Conservation (phyloP, 805 yeast species). For the Wickerhamiella brachini region DNA sequence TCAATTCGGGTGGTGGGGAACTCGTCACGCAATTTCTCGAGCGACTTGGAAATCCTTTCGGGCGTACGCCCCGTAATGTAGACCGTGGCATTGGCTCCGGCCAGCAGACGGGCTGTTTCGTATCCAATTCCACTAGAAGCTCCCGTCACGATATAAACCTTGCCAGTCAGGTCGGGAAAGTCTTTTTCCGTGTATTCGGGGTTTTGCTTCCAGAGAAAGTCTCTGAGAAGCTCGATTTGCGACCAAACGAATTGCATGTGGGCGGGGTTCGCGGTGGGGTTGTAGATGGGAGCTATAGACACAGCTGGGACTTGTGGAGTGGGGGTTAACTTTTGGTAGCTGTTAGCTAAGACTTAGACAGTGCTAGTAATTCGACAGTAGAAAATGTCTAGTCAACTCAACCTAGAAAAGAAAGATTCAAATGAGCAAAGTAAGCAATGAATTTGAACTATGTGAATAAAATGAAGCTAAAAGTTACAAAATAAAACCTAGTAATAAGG, state of each 20-base stretch:
- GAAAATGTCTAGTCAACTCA: too few relatives aligned
- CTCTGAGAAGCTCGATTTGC: conserved; percentile 9
- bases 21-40: conserved; percentile 20
- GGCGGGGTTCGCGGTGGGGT: too few relatives aligned
- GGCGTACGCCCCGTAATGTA: conserved; percentile 28
- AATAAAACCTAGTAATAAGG: conserved; percentile 52
- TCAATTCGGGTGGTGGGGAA: conserved; percentile 13
- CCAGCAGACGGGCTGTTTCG: conserved; percentile 14
- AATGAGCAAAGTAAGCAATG: neutral
- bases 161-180: conserved; percentile 23
- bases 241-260: neutral
- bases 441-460: neutral
- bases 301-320: too few relatives aligned
- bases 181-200: conserved; percentile 3
- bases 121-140: conserved; percentile 19
- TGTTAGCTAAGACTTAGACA: too few relatives aligned
- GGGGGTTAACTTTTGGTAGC: too few relatives aligned
- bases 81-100: conserved; percentile 25
- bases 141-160: conserved; percentile 22
- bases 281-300: too few relatives aligned
- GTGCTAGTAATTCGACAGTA: too few relatives aligned
- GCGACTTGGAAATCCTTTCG: conserved; percentile 23
- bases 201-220: conserved; percentile 6
- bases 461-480: neutral
- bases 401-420: too few relatives aligned